phyloP scores from a whole-genome alignment of 805 yeast genomes.

The Lachancea cidri region DNA sequence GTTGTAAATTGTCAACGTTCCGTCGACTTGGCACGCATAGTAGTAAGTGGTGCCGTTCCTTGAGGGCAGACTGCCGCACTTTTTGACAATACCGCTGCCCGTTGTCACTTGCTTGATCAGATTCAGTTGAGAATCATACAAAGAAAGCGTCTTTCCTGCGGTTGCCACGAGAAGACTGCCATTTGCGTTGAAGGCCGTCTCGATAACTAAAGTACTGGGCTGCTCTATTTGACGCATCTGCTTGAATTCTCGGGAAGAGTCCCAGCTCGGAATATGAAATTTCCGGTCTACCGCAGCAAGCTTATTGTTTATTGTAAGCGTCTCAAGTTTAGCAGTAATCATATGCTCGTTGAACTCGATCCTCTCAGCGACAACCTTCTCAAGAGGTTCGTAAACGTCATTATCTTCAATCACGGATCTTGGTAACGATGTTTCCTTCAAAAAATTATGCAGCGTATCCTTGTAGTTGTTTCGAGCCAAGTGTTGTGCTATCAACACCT shows the following conservation, averaged over 20 bases:
- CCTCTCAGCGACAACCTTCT: conserved; percentile 24
- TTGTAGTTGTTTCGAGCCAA: conserved; percentile 44
- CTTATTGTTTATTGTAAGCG: conserved; percentile 13
- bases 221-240: neutral
- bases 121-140: conserved; percentile 1
- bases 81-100: conserved; percentile 16
- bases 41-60: neutral
- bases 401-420: conserved; percentile 7
- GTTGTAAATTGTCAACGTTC: conserved; percentile 16
- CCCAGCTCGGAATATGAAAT: conserved; percentile 17
- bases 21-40: conserved; percentile 25
- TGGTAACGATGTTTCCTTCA: conserved; percentile 28
- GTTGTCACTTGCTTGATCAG: neutral
- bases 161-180: conserved; percentile 1
- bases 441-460: conserved; percentile 45
- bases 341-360: conserved; percentile 20
- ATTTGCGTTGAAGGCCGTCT: conserved; percentile 1
- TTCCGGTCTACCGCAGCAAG: conserved; percentile 10
- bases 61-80: conserved; percentile 15
- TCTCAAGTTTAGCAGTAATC: conserved; percentile 12
- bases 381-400: conserved; percentile 16
- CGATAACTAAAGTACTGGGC: conserved; percentile 3
- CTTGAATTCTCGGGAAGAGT: conserved; percentile 12
- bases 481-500: conserved; percentile 52
- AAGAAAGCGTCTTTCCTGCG: neutral